Evolutionary conservation across 1,284 basidiomycete species (phyloP).

Genomic region (Ceratobasidium sp.): DNA sequence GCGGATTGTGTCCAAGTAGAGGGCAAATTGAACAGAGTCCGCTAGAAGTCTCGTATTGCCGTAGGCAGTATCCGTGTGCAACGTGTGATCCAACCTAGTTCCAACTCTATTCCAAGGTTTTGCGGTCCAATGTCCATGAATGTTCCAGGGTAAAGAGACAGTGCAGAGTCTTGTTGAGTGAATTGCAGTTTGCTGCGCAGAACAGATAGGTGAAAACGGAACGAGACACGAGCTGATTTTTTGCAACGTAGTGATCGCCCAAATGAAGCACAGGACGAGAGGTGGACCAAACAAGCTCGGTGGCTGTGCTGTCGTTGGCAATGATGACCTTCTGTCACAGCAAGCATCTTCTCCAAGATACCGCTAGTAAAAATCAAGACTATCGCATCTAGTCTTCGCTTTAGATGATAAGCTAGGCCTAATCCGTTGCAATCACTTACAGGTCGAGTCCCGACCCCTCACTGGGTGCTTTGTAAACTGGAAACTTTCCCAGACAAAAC

Average conservation of each 20-base stretch:
- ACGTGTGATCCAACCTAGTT: not conserved
- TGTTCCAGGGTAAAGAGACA: not conserved
- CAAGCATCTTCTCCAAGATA: not conserved
- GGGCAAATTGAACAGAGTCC: not conserved
- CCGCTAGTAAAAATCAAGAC: no score
- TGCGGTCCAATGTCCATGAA: not conserved
- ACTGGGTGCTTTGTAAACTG: no score
- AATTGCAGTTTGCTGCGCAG: not conserved
- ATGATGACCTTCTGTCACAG: not conserved
- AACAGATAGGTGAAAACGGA: not conserved
- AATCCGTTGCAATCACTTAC: no score
- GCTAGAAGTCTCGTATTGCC: not conserved
- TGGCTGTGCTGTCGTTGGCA: not conserved
- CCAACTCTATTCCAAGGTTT: not conserved
- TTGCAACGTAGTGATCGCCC: constrained; percentile 30
- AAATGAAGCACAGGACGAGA: constrained; percentile 36
- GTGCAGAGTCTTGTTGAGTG: not conserved
- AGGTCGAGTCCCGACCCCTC: no score
- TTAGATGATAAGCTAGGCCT: no score
- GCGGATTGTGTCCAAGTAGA: not conserved
- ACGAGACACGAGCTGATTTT: no score
- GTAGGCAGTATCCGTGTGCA: not conserved
- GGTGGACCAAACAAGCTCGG: constrained; percentile 32
- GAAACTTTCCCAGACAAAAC: not conserved
- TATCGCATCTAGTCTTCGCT: no score